These are phyloP conservation scores for Talaromyces ruber DNA, from an alignment of 495 filamentous ascomycete genomes.

Conservation along the genomic window DNA sequence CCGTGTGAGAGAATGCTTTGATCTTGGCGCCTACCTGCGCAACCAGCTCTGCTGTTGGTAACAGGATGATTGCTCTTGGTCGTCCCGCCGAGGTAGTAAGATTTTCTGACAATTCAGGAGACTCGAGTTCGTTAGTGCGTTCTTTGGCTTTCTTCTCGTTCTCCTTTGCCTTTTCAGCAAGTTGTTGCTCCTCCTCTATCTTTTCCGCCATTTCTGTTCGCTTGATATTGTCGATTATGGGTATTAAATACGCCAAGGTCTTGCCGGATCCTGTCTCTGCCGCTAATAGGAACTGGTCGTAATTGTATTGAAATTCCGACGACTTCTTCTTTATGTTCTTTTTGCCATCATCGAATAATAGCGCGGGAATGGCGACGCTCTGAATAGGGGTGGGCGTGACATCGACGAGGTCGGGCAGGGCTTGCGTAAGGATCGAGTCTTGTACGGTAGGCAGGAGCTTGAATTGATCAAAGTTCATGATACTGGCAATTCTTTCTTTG, in stretches of 20 bases:
- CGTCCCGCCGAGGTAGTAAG: constrained; percentile 65
- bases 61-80: constrained; percentile 74
- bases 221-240: constrained; percentile 76
- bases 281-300: constrained; percentile 74
- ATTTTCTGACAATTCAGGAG: constrained; percentile 49
- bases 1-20: constrained; percentile 71
- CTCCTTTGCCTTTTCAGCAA: constrained; percentile 37
- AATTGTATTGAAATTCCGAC: constrained; percentile 28
- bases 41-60: constrained; percentile 95
- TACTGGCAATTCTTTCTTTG: constrained; percentile 58
- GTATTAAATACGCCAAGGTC: constrained; percentile 84
- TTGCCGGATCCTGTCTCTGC: constrained; percentile 97
- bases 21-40: constrained; percentile 70
- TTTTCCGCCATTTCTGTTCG: constrained; percentile 57
- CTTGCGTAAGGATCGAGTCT: constrained; percentile 61
- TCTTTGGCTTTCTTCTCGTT: constrained; percentile 41
- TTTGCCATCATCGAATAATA: constrained; percentile 44
- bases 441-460: constrained; percentile 62
- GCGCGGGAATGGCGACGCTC: constrained; percentile 70
- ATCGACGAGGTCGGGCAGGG: constrained; percentile 60
- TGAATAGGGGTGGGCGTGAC: constrained; percentile 81
- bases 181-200: constrained; percentile 41
- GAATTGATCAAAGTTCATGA: constrained; percentile 75
- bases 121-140: constrained; percentile 42
- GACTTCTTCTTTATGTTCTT: constrained; percentile 14